These are phyloP conservation scores for Coleophoma cylindrospora DNA, from an alignment of 2,329 filamentous ascomycete genomes.

Conservation along the genomic window DNA sequence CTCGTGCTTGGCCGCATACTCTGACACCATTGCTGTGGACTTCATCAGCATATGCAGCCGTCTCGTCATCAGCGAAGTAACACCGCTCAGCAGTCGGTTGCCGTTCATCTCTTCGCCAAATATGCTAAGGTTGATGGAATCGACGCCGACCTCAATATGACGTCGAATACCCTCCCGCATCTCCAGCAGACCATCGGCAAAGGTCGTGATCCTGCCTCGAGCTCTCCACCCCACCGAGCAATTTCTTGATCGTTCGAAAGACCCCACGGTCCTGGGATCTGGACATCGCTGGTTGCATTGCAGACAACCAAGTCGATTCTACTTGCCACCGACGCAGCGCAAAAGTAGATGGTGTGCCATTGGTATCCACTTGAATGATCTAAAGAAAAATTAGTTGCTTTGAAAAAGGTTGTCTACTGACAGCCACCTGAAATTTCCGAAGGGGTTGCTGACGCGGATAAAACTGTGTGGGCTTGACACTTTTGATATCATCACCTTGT, in stretches of 20 bases:
- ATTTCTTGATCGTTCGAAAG: conserved; percentile 45
- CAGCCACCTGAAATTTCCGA: no score
- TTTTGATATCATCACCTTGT: no score
- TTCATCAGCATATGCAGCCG: conserved; percentile 40
- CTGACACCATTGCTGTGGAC: conserved; percentile 30
- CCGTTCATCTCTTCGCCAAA: conserved; percentile 15
- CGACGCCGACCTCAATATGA: conserved; percentile 32
- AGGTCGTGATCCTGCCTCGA: conserved; percentile 31
- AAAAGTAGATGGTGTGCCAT: conserved; percentile 12
- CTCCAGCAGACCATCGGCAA: conserved; percentile 31
- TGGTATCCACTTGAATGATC: no score
- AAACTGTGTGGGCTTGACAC: no score
- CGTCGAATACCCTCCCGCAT: conserved; percentile 34
- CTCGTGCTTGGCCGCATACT: conserved; percentile 38
- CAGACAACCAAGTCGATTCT: conserved; percentile 37
- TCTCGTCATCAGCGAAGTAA: conserved; percentile 39
- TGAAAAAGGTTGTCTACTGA: no score
- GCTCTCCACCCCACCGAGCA: conserved; percentile 35
- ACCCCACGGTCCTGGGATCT: conserved; percentile 40
- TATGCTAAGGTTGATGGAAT: conserved; percentile 41
- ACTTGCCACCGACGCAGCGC: conserved; percentile 15
- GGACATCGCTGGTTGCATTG: conserved; percentile 42
- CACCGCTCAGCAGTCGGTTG: conserved; percentile 31
- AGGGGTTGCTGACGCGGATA: no score
- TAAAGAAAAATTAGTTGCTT: no score